Evolutionary conservation across 2,329 filamentous ascomycete genomes (phyloP), one percentile per base, ranked within the genome.

Genomic region (Elsinoe fawcettii): DNA sequence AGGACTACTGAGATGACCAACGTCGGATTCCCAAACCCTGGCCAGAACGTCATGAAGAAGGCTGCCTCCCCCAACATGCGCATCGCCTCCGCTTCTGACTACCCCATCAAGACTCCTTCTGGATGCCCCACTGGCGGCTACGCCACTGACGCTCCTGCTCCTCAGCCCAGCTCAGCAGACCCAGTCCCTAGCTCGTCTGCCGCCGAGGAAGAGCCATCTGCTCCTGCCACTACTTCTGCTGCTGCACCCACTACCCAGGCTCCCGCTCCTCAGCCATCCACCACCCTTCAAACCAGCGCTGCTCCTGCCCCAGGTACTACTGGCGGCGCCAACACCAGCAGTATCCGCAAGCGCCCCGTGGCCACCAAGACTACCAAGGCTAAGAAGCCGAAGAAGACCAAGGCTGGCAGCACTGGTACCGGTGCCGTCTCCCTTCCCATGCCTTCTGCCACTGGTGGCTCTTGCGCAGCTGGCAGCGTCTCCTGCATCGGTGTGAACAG

Each of bases 1-100:
- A 66, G 53, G 0, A 86, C 83, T 11, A 66, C 63, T 0, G 79
- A 83, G 37, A 66, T 68, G 14, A 67, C 73, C 2, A 83, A 90
- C 63, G 76, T 87, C 60, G 68, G 74, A n/a, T 92, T 85, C 74
- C 85, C 86, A 6, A 74, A 87, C 62, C 80, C 87, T 0, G 88
- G 88, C 51, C 60, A 75, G 0, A 79, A 76, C 2, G 74, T 83
- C 3, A 77, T 84, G 57, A 71, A 70, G 5, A 61, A 64, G 57
- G 54, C 44, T 23, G 57, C 58, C 7, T 37, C 59, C 2, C 51
- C 56, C n/a, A 53, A 58, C 14, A 58, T 54, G 14, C 58, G 60
- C 2, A 23, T 59, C 18, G 63, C 60, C 0, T 44, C 59, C n/a
- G 64, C 60, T 2, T 58, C 54, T n/a, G 55, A 61, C 39, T 67